Base-by-base conservation (phyloP, 1,284 basidiomycete genomes). In the Pascua guehoae region DNA sequence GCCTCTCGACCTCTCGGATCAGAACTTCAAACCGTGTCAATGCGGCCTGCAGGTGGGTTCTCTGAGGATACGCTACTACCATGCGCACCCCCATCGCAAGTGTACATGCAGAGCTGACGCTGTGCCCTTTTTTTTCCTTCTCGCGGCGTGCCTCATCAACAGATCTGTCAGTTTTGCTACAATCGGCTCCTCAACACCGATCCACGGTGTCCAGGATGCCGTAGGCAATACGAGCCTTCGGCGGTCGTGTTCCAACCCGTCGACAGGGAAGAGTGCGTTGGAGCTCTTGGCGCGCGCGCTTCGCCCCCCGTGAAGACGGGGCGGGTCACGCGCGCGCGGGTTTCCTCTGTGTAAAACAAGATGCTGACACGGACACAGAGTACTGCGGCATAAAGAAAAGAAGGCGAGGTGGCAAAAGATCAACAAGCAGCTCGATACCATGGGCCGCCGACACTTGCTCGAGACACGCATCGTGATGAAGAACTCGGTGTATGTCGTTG, bases 131-230 rank as follows among this genome's bases (percentile, higher is more conserved):
- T 60, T 32, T 32, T 32, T 32, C 24, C 24, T 32, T 32, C 24
- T 32, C 24, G 24, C 24, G 24, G 43, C 38, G 47, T 32, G 43
- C 24, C 17, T 18, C 37, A 39, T 53, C 14, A 49, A 12, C 66
- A 98, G 93, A 94, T 99, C 68, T 99, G 96, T 77, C 89, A 94
- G 60, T 99, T 99, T 80, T 99, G 96, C 78, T 98, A 94, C 91
- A 98, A 79, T 93, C 98, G 79, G 95, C 97, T 84, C 89, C 91
- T 81, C 85, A 92, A 80, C 90, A 96, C 79, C 81, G 98, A 98
- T 76, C 88, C 94, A 62, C 86, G 92, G 54, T 99, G 96, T 77
- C 96, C 96, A 42, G 96, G 96, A 40, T 99, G 96, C 79, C 84
- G 96, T 71, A 83, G 94, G 68, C 85, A 89, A 64, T 99, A 98